Percentiles rank a stretch among this genome's conserved stretches.
phyloP scores from a whole-genome alignment of 768 basidiomycete species.

The Baorangia bicolor region DNA sequence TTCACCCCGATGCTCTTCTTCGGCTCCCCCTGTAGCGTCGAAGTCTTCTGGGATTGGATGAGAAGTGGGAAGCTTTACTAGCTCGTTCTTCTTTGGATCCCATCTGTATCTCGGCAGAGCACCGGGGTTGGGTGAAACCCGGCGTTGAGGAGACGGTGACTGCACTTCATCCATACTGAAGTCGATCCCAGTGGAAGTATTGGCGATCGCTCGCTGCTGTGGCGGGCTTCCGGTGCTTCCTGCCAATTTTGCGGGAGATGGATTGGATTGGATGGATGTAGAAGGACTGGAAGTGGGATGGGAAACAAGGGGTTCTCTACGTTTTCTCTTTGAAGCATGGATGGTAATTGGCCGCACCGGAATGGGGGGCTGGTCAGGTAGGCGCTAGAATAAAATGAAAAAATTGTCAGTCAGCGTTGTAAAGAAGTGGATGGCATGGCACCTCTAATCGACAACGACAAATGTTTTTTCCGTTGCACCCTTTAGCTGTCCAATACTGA shows the following conservation, averaged over 20 bases:
- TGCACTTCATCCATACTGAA: not conserved
- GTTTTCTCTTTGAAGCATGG: not conserved
- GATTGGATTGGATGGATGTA: not conserved
- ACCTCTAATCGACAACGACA: constrained; percentile 32
- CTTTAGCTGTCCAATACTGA: constrained; percentile 25
- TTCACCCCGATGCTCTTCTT: not conserved
- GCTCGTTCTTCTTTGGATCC: not conserved
- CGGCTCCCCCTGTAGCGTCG: not conserved
- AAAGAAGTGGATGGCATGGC: not conserved
- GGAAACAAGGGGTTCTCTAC: not conserved
- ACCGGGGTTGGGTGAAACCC: not conserved
- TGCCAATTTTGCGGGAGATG: not conserved
- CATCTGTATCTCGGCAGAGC: constrained; percentile 11
- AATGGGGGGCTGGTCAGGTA: constrained; percentile 27
- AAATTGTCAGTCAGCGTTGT: not conserved
- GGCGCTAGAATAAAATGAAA: constrained; percentile 16
- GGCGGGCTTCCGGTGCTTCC: not conserved
- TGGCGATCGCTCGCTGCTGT: not conserved
- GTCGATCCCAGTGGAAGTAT: not conserved
- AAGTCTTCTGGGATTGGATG: not conserved
- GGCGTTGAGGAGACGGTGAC: not conserved
- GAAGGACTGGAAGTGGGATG: not conserved
- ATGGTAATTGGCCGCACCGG: constrained; percentile 6
- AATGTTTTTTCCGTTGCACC: constrained; percentile 9
- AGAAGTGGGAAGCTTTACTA: not conserved